Conservation (phyloP, 331 rosid genomes). For the Quercus phellos region DNA sequence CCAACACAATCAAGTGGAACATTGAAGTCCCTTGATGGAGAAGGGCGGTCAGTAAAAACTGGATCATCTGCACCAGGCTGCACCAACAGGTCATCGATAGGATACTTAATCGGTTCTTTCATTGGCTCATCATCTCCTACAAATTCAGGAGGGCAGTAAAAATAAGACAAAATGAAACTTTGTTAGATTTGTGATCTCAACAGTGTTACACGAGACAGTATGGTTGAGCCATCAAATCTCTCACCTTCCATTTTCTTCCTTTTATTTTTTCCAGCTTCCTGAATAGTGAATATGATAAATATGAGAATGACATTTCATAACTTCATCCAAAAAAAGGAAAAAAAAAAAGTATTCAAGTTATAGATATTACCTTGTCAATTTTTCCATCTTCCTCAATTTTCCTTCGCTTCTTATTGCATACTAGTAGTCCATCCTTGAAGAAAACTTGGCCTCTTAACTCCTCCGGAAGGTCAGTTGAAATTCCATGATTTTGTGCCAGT, state of each 20-base stretch:
- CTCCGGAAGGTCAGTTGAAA: conserved; percentile 63
- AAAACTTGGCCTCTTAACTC: conserved; percentile 54
- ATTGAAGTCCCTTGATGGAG: conserved; percentile 65
- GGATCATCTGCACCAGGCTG: conserved; percentile 77
- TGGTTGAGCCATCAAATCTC: conserved; percentile 31
- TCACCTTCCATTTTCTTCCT: conserved; percentile 39
- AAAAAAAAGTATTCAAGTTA: conserved; percentile 1
- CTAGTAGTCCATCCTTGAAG: conserved; percentile 61
- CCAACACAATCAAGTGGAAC: conserved; percentile 72
- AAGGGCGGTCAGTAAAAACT: conserved; percentile 61
- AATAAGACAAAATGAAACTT: not conserved
- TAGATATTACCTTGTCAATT: conserved; percentile 18
- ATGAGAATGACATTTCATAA: conserved; percentile 13
- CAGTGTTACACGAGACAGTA: conserved; percentile 9
- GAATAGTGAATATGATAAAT: conserved; percentile 48
- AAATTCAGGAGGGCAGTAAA: conserved; percentile 15
- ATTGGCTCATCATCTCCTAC: conserved; percentile 41
- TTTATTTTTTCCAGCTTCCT: conserved; percentile 37
- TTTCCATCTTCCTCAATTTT: conserved; percentile 35
- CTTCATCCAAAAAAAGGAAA: not conserved
- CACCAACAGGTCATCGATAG: conserved; percentile 88
- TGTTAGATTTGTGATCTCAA: not conserved
- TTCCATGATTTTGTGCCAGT: conserved; percentile 68
- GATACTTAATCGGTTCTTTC: conserved; percentile 67
- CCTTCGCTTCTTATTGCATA: conserved; percentile 63